These are phyloP conservation scores for Saccharata proteae DNA, from an alignment of 2,329 filamentous ascomycete genomes.

Conservation along the genomic window DNA sequence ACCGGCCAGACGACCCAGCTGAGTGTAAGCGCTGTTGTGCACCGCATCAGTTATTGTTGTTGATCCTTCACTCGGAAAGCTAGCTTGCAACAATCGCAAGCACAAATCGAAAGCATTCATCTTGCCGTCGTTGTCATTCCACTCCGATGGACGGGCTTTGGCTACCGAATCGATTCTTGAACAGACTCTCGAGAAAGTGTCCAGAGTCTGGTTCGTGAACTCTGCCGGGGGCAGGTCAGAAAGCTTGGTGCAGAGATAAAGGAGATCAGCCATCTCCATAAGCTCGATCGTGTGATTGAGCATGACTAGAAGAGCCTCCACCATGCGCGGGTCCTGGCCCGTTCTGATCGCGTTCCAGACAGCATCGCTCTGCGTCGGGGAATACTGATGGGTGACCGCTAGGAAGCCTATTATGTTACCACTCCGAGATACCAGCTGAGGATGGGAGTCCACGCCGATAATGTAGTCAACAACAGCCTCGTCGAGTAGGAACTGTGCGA, in stretches of 20 bases:
- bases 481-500: conserved; percentile 56
- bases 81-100: conserved; percentile 60
- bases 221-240: conserved; percentile 20
- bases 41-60: conserved; percentile 49
- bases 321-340: conserved; percentile 74
- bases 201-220: conserved; percentile 19
- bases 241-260: conserved; percentile 62
- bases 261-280: conserved; percentile 32
- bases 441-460: conserved; percentile 80
- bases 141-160: conserved; percentile 8
- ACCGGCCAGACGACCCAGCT: conserved; percentile 50
- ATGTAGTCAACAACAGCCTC: conserved; percentile 75
- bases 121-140: conserved; percentile 12
- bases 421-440: conserved; percentile 72
- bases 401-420: conserved; percentile 80
- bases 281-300: conserved; percentile 37
- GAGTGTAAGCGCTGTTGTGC: conserved; percentile 49
- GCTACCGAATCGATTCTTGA: no score
- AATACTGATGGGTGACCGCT: conserved; percentile 65
- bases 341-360: conserved; percentile 76
- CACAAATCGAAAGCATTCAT: conserved; percentile 41
- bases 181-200: conserved; percentile 15
- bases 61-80: conserved; percentile 44
- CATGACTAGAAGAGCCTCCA: conserved; percentile 66
- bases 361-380: conserved; percentile 57